Evolutionary conservation across 495 filamentous ascomycete genomes (phyloP).

Genomic region (Daldinia childiae): DNA sequence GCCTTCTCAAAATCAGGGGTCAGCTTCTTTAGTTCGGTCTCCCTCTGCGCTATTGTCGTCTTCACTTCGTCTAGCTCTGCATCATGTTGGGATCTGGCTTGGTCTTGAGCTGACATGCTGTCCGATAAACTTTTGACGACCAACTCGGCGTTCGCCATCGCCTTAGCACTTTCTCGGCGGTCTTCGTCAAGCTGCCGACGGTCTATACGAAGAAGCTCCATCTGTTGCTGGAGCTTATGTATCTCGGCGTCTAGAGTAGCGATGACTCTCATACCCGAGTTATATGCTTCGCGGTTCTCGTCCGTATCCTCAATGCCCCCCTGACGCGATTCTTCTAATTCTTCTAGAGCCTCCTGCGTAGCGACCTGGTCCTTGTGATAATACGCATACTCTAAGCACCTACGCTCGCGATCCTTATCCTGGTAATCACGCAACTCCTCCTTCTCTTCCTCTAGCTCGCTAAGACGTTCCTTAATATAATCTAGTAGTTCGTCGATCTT

Average conservation of each 20-base stretch:
- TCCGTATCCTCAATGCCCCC: slow-evolving; percentile 84
- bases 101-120: slow-evolving; percentile 80
- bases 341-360: slow-evolving; percentile 78
- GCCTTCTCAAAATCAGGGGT: slow-evolving; percentile 77
- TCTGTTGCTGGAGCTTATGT: slow-evolving; percentile 77
- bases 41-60: slow-evolving; percentile 75
- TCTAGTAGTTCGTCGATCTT: slow-evolving; percentile 94
- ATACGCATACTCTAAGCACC: slow-evolving; percentile 94
- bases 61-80: slow-evolving; percentile 77
- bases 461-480: slow-evolving; percentile 88
- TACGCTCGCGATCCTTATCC: slow-evolving; percentile 91
- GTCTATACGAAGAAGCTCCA: slow-evolving; percentile 88
- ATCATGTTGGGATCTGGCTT: slow-evolving; percentile 73
- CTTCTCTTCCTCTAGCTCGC: slow-evolving; percentile 95
- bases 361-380: slow-evolving; percentile 87
- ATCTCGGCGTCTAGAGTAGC: slow-evolving; percentile 79
- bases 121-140: slow-evolving; percentile 82
- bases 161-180: slow-evolving; percentile 77
- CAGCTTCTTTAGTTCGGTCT: slow-evolving; percentile 76
- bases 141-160: slow-evolving; percentile 84
- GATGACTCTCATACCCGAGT: slow-evolving; percentile 83
- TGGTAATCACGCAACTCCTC: slow-evolving; percentile 92
- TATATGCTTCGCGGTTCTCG: slow-evolving; percentile 78
- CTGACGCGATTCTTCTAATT: slow-evolving; percentile 82
- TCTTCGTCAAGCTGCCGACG: slow-evolving; percentile 90